Evolutionary conservation across 1,284 basidiomycete genomes (phyloP), one percentile per base, ranked within the genome.

Genomic region (Sanghuangporus sanghuang): DNA sequence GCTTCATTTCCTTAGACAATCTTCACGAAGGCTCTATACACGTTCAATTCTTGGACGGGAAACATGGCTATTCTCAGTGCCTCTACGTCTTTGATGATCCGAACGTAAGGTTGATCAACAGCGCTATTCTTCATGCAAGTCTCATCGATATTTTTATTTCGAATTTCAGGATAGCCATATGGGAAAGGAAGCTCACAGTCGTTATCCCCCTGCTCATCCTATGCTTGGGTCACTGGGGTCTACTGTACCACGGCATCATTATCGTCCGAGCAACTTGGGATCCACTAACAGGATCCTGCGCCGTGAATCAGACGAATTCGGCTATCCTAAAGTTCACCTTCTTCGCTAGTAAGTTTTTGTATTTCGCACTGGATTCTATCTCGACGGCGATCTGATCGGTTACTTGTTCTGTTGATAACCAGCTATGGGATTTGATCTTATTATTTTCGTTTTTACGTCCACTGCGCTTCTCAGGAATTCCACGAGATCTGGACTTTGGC

Each of bases 391-490:
- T 46, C 11, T n/a, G 16, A 46, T 46, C 27, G 27, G 27, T 32
- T 3, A 32, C 3, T 32, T 32, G 27, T 32, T 32, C 39, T 55
- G 2, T 40, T 42, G 53, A 61, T 55, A 60, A 61, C 23, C 57
- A 89, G 87, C 87, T 2, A 87, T 88, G 85, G 81, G 74, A 16
- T 89, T 87, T 68, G 86, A 89, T 69, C 78, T 87, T 23, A 73
- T 81, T 56, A 84, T 89, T 62, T 74, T 87, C 4, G 68, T 78
- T 21, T 79, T 84, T 65, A 87, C 85, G 1, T 75, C 81, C 8
- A 68, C 81, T 16, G 79, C 83, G 11, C 74, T 86, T 38, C 76
- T 81, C 40, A 76, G 75, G 63, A 80, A 76, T 62, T 79, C 82
- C 48, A 75, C 78, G 9, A 75, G 80, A 48, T 81, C 83, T 59